Percentiles rank a stretch among this genome's conserved stretches.
Evolutionary conservation across 2,329 filamentous ascomycete genomes (phyloP).

Genomic region (Pseudogymnoascus sp.): DNA sequence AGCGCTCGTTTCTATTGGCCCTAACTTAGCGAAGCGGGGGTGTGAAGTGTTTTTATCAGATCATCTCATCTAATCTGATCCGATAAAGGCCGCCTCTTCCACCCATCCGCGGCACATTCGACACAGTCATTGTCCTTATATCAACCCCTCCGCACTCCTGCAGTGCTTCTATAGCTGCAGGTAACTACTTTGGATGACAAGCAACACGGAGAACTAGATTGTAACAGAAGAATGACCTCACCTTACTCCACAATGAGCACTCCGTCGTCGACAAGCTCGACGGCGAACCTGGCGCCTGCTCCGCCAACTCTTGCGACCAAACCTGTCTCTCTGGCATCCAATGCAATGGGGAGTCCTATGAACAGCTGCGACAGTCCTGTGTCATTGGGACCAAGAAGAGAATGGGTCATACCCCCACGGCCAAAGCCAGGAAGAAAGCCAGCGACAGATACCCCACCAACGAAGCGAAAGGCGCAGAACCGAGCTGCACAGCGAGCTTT

Average conservation of each 20-base stretch:
- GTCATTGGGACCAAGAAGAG: constrained; percentile 60
- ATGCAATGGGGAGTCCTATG: constrained; percentile 15
- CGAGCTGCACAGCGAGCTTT: constrained; percentile 86
- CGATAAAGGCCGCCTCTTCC: constrained; percentile 8
- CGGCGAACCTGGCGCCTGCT: constrained; percentile 26
- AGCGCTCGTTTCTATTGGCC: neutral
- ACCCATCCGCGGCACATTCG: neutral
- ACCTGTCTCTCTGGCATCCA: constrained; percentile 27
- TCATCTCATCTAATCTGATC: constrained; percentile 10
- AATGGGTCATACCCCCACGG: constrained; percentile 78
- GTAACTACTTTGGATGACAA: neutral
- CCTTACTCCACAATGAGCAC: constrained; percentile 24
- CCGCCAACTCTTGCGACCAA: constrained; percentile 30
- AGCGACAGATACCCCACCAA: constrained; percentile 82
- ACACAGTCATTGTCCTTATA: constrained; percentile 9
- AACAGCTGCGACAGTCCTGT: constrained; percentile 31
- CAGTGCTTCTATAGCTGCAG: constrained; percentile 7
- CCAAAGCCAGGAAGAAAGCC: constrained; percentile 91
- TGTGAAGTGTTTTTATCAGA: constrained; percentile 8
- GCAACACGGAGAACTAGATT: neutral
- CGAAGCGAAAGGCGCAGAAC: constrained; percentile 91
- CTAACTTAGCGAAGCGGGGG: neutral
- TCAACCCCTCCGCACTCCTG: neutral
- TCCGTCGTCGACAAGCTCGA: constrained; percentile 31
- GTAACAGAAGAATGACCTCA: neutral